These are phyloP conservation scores for Amniculicola lignicola DNA, from an alignment of 495 filamentous ascomycete genomes.

Conservation along the genomic window DNA sequence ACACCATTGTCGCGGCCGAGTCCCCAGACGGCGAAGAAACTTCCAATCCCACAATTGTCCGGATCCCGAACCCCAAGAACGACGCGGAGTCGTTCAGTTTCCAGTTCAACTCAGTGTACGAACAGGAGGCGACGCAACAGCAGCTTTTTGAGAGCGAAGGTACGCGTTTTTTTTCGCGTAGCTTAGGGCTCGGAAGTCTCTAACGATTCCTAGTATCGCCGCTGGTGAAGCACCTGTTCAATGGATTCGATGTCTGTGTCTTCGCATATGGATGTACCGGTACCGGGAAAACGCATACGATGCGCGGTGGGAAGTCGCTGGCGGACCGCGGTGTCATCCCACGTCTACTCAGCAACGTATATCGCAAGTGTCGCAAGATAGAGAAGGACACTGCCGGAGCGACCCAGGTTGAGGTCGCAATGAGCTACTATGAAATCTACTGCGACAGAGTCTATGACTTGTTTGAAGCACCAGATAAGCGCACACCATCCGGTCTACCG, in stretches of 20 bases:
- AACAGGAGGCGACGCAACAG: slow-evolving; percentile 72
- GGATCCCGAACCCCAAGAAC: slow-evolving; percentile 94
- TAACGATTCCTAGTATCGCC: slow-evolving; percentile 56
- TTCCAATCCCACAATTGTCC: slow-evolving; percentile 64
- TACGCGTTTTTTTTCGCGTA: slow-evolving; percentile 35
- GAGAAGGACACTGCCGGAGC: slow-evolving; percentile 76
- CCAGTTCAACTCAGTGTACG: slow-evolving; percentile 92
- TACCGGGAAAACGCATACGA: slow-evolving; percentile 96
- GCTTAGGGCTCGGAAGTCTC: slow-evolving; percentile 28
- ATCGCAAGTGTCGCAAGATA: slow-evolving; percentile 79
- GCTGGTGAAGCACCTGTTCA: slow-evolving; percentile 86
- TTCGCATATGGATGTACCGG: slow-evolving; percentile 97
- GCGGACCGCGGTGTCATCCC: slow-evolving; percentile 91
- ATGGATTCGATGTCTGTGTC: slow-evolving; percentile 83
- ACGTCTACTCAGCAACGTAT: slow-evolving; percentile 80
- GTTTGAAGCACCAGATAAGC: slow-evolving; percentile 86
- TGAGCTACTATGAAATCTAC: slow-evolving; percentile 98
- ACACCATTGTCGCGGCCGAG: slow-evolving; percentile 71
- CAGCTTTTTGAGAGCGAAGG: slow-evolving; percentile 85
- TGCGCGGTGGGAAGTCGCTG: slow-evolving; percentile 88
- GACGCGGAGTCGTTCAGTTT: slow-evolving; percentile 87
- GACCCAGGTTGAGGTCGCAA: slow-evolving; percentile 69
- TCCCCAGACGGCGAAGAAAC: slow-evolving; percentile 43
- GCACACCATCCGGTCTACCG: slow-evolving; percentile 77
- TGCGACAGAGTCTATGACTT: slow-evolving; percentile 81